These are phyloP conservation scores for Huntiella abstrusa DNA, from an alignment of 2,329 filamentous ascomycete species.

Conservation along the genomic window DNA sequence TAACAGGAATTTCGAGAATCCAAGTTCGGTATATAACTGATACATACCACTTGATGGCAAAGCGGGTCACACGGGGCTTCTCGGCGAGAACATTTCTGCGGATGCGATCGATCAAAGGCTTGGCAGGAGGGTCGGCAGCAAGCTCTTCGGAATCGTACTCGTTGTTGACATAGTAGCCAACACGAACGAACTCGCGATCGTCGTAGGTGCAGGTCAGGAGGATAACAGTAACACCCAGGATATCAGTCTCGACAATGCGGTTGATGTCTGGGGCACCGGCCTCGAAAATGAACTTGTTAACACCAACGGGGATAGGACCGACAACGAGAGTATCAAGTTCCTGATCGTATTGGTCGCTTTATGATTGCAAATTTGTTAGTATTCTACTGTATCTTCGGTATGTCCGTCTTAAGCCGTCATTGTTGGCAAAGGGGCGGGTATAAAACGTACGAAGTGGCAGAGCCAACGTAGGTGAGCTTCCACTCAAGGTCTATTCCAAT, in stretches of 20 bases:
- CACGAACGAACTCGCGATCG: constrained; percentile 86
- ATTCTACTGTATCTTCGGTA: too few relatives aligned
- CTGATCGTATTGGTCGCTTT: constrained; percentile 86
- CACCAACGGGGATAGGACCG: constrained; percentile 88
- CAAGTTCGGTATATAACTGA: background rate
- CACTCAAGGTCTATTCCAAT: constrained; percentile 70
- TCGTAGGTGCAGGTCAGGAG: constrained; percentile 94
- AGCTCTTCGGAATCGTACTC: constrained; percentile 91
- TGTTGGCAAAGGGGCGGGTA: constrained; percentile 5
- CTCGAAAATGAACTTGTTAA: constrained; percentile 98
- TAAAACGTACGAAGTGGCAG: constrained; percentile 70
- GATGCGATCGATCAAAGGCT: constrained; percentile 84
- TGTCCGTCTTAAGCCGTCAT: background rate
- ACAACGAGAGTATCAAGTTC: constrained; percentile 94
- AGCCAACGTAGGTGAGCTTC: constrained; percentile 98
- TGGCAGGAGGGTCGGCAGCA: constrained; percentile 71
- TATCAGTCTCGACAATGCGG: constrained; percentile 84
- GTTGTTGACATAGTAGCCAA: constrained; percentile 99
- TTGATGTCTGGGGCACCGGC: constrained; percentile 79
- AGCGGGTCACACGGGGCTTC: constrained; percentile 92
- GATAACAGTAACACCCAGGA: constrained; percentile 91
- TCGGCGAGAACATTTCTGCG: constrained; percentile 83
- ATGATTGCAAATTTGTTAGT: background rate
- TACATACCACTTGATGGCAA: constrained; percentile 91
- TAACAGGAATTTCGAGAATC: background rate